These are phyloP conservation scores for Medicago ruthenica DNA, from an alignment of 306 rosid species.

Conservation along the genomic window DNA sequence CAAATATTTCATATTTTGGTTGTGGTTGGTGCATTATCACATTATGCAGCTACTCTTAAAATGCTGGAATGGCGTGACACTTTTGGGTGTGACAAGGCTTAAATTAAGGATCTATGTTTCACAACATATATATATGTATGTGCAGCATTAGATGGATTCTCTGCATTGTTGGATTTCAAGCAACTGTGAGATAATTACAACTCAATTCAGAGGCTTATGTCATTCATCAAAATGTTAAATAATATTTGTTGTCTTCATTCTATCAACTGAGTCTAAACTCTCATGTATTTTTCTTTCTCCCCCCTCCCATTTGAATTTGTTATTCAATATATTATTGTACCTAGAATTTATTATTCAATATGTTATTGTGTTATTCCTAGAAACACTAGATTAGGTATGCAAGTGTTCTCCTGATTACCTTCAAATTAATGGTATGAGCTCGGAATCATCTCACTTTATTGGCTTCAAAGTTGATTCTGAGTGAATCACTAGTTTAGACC, in stretches of 20 bases:
- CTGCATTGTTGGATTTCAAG: constrained; percentile 42
- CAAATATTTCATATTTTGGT: constrained; percentile 88
- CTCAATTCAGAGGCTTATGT: constrained; percentile 1
- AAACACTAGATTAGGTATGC: not conserved
- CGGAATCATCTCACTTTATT: too few relatives aligned
- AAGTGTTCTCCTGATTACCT: too few relatives aligned
- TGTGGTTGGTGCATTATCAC: constrained; percentile 83
- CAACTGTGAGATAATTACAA: constrained; percentile 31
- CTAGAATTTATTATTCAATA: constrained; percentile 8
- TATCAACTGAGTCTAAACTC: too few relatives aligned
- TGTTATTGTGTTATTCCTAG: constrained; percentile 11
- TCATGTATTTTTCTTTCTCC: too few relatives aligned
- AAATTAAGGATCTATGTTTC: constrained; percentile 22
- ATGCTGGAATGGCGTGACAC: constrained; percentile 80
- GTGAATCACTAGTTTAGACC: too few relatives aligned
- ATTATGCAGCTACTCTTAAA: constrained; percentile 79
- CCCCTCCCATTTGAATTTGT: constrained; percentile 17
- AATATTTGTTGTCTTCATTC: constrained; percentile 1
- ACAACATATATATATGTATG: constrained; percentile 4
- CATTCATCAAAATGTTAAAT: constrained; percentile 28
- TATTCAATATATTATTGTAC: constrained; percentile 31
- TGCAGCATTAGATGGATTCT: constrained; percentile 31
- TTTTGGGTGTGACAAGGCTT: constrained; percentile 56
- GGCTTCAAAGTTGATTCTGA: too few relatives aligned
- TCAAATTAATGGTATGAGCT: too few relatives aligned